Evolutionary conservation across 2,329 filamentous ascomycete species (phyloP).

Genomic region (Plenodomus biglobosus): DNA sequence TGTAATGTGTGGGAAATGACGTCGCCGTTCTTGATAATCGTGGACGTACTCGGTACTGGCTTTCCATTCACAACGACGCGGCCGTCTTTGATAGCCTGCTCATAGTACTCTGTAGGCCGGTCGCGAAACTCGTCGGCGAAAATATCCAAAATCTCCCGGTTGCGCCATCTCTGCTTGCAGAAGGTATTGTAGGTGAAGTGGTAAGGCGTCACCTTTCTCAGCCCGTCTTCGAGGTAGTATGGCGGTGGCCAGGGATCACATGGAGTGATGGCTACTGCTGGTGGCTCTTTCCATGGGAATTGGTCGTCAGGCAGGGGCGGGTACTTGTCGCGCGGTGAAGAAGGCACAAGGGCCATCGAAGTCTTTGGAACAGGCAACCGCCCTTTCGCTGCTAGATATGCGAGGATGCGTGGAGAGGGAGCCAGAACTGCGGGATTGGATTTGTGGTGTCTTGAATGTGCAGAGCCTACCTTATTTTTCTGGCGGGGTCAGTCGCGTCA

Average conservation of each 20-base stretch:
- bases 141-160: constrained; percentile 77
- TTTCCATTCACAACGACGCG: constrained; percentile 80
- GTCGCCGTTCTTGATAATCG: constrained; percentile 83
- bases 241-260: constrained; percentile 63
- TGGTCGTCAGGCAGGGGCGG: constrained; percentile 37
- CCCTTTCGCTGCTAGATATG: constrained; percentile 55
- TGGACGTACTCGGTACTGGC: constrained; percentile 62
- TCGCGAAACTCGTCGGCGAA: constrained; percentile 93
- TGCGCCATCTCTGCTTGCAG: constrained; percentile 92
- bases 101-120: constrained; percentile 80
- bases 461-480: not conserved
- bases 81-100: constrained; percentile 75
- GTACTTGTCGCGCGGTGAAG: constrained; percentile 33
- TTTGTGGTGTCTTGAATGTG: constrained; percentile 3
- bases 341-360: constrained; percentile 49
- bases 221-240: constrained; percentile 80
- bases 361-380: constrained; percentile 33
- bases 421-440: constrained; percentile 43
- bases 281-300: constrained; percentile 48
- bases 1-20: constrained; percentile 91
- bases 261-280: constrained; percentile 53
- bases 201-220: constrained; percentile 83
- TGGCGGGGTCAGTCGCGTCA: not conserved
- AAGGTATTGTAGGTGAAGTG: constrained; percentile 93
- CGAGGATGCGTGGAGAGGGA: constrained; percentile 55